A percentile compares a stretch with the other conserved stretches of the same genome.
Conservation (phyloP, 2,329 filamentous ascomycete genomes). For the Exserohilum turcica region DNA sequence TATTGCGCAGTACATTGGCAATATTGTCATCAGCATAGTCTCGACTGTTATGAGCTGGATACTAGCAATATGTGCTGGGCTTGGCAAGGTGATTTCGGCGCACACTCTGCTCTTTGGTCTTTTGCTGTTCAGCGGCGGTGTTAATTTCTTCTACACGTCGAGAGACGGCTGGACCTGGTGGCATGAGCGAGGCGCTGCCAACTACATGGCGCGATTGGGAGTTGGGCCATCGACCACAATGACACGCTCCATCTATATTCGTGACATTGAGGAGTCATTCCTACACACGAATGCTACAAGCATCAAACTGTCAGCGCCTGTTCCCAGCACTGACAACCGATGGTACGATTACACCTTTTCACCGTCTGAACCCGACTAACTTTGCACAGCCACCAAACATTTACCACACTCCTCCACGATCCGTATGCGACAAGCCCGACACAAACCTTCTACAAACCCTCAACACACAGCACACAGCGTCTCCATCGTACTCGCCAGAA, state of each 20-base stretch:
- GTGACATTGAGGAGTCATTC: slow-evolving; percentile 74
- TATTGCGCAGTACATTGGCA: slow-evolving; percentile 73
- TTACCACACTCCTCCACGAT: slow-evolving; percentile 42
- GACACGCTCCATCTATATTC: slow-evolving; percentile 83
- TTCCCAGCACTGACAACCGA: slow-evolving; percentile 29
- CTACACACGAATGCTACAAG: slow-evolving; percentile 42
- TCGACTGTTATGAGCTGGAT: slow-evolving; percentile 79
- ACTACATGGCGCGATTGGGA: slow-evolving; percentile 81
- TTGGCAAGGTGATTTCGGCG: slow-evolving; percentile 71
- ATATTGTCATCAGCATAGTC: slow-evolving; percentile 73
- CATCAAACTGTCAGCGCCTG: slow-evolving; percentile 24
- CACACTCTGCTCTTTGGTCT: slow-evolving; percentile 75
- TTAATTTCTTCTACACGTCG: slow-evolving; percentile 77
- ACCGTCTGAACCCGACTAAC: slow-evolving; percentile 9
- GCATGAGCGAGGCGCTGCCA: slow-evolving; percentile 77
- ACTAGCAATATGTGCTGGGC: slow-evolving; percentile 67
- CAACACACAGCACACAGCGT: slow-evolving; percentile 52
- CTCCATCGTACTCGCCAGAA: slow-evolving; percentile 81
- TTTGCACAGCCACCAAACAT: slow-evolving; percentile 41
- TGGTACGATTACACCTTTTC: slow-evolving; percentile 24
- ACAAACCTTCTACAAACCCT: slow-evolving; percentile 29
- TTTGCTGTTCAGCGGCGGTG: slow-evolving; percentile 69
- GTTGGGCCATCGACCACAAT: slow-evolving; percentile 79
- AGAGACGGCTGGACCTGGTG: slow-evolving; percentile 80
- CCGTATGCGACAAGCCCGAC: slow-evolving; percentile 23